Conservation (phyloP, 2,329 filamentous ascomycete genomes). For the Pezicula neosporulosa region DNA sequence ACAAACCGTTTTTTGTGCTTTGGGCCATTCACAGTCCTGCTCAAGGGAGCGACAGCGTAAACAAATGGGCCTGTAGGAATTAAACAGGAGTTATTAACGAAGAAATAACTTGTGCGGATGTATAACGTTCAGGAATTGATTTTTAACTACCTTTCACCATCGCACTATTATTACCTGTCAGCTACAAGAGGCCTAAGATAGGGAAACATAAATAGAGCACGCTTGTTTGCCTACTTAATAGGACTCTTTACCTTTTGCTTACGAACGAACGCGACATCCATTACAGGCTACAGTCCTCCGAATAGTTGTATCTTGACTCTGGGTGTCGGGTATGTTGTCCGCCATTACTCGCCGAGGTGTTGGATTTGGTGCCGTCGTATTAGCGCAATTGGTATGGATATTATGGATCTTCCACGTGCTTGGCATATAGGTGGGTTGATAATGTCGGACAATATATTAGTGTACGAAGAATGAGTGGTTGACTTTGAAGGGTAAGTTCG, state of each 20-base stretch:
- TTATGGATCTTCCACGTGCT: too few species aligned
- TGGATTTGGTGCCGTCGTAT: too few species aligned
- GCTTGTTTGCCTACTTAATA: not conserved
- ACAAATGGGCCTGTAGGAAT: conserved; percentile 29
- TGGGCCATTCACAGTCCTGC: conserved; percentile 33
- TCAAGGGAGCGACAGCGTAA: conserved; percentile 30
- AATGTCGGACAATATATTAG: not conserved
- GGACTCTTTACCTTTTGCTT: conserved; percentile 35
- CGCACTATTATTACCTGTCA: conserved; percentile 29
- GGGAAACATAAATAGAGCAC: too few species aligned
- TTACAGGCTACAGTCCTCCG: conserved; percentile 38
- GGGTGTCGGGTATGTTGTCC: not conserved
- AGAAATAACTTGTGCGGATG: not conserved
- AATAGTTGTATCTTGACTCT: conserved; percentile 3
- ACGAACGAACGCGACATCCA: conserved; percentile 34
- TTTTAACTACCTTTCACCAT: conserved; percentile 32
- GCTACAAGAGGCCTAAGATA: not conserved
- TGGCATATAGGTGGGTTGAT: not conserved
- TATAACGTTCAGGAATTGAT: conserved; percentile 6
- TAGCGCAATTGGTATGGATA: too few species aligned
- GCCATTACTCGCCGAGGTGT: not conserved
- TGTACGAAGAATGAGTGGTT: too few species aligned
- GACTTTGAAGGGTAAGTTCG: too few species aligned
- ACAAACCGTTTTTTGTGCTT: conserved; percentile 33
- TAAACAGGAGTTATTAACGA: too few species aligned